A percentile compares a stretch with the other conserved stretches of the same genome.
Evolutionary conservation across 371 early-diverging fungal species (phyloP).

Genomic region (Blyttiomyces sp.): DNA sequence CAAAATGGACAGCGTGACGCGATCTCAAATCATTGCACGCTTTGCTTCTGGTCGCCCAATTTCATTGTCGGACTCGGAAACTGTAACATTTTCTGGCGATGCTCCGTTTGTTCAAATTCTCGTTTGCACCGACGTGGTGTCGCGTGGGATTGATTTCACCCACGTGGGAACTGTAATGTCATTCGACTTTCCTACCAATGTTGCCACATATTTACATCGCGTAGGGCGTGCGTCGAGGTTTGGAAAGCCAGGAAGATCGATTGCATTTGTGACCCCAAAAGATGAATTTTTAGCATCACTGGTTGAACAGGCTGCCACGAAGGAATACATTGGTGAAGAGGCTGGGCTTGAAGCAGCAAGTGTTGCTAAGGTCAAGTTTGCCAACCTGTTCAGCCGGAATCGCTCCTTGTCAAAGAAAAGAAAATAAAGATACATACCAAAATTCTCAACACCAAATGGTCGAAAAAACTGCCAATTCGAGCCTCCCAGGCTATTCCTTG

Average conservation of each 20-base stretch:
- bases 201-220: conserved; percentile 91
- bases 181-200: conserved; percentile 87
- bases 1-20: neutral
- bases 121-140: conserved; percentile 87
- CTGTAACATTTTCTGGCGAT: no score
- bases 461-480: no score
- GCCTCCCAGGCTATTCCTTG: conserved; percentile 21
- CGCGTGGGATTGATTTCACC: conserved; percentile 85
- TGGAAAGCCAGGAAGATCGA: conserved; percentile 62
- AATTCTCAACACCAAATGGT: no score
- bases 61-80: neutral
- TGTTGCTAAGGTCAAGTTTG: no score
- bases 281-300: neutral
- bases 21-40: neutral
- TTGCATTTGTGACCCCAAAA: neutral
- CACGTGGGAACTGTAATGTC: conserved; percentile 84
- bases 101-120: conserved; percentile 32
- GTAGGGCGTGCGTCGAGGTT: conserved; percentile 88
- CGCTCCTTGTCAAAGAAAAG: no score
- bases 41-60: neutral
- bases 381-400: no score
- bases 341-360: no score
- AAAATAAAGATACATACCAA: no score
- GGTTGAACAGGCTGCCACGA: neutral
- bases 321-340: neutral